Evolutionary conservation across 73 alveolate genomes (phyloP).

Genomic region (Paramecium sonneborni): DNA sequence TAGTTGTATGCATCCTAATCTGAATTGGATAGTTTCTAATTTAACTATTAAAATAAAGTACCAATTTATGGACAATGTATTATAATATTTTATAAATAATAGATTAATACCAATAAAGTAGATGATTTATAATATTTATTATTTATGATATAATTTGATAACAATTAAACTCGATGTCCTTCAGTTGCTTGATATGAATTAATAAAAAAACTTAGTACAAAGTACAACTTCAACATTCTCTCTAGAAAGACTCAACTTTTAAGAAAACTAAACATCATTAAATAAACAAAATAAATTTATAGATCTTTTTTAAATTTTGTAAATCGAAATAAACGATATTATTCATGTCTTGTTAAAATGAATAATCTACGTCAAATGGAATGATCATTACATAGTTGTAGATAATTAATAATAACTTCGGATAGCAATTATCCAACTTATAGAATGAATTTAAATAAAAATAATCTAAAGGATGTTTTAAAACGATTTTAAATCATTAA

Average conservation of each 20-base stretch:
- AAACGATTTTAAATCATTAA: neutral
- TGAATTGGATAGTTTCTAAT: constrained; percentile 7
- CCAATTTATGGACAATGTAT: constrained; percentile 5
- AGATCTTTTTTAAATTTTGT: neutral
- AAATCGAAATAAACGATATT: neutral
- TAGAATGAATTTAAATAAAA: neutral
- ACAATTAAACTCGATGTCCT: neutral
- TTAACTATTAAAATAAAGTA: constrained; percentile 27
- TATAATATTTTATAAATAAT: neutral
- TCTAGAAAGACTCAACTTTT: neutral
- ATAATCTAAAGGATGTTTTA: neutral
- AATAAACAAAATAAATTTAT: neutral
- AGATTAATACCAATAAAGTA: constrained; percentile 9
- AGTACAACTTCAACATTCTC: neutral
- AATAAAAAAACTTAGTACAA: neutral
- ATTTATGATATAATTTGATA: constrained; percentile 1
- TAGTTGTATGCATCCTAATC: constrained; percentile 45
- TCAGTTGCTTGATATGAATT: neutral
- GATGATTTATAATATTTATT: neutral
- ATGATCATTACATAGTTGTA: neutral
- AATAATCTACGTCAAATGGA: neutral
- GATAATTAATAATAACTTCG: neutral
- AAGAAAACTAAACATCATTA: neutral
- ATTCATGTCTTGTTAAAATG: neutral
- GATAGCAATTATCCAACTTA: neutral